These are phyloP conservation scores for Phascolomyces articulosus DNA, from an alignment of 371 early-diverging fungal genomes.

Conservation along the genomic window DNA sequence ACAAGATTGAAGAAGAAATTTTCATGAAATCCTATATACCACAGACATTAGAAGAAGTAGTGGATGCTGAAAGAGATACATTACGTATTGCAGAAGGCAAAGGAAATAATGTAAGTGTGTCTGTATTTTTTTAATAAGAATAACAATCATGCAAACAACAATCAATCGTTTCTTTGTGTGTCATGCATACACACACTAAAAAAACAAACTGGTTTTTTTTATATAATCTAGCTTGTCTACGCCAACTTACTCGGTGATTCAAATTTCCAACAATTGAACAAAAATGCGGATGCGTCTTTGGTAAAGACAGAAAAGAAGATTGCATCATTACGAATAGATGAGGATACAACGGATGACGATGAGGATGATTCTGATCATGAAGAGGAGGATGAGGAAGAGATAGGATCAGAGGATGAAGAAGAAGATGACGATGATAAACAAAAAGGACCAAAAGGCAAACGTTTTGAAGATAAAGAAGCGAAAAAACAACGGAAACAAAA, in stretches of 20 bases:
- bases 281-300: neutral
- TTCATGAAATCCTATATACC: slow-evolving; percentile 94
- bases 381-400: slow-evolving; percentile 35
- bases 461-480: slow-evolving; percentile 85
- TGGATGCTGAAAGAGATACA: slow-evolving; percentile 88
- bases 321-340: slow-evolving; percentile 12
- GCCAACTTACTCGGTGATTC: slow-evolving; percentile 46
- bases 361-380: slow-evolving; percentile 17
- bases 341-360: slow-evolving; percentile 25
- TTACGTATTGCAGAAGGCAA: slow-evolving; percentile 74
- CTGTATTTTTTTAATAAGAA: no score
- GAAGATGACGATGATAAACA: slow-evolving; percentile 28
- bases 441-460: slow-evolving; percentile 59
- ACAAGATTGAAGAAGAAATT: slow-evolving; percentile 84
- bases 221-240: slow-evolving; percentile 34
- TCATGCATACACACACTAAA: no score
- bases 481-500: slow-evolving; percentile 87
- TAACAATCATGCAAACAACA: no score
- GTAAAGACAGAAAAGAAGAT: neutral
- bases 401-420: slow-evolving; percentile 36
- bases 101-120: slow-evolving; percentile 68
- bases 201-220: neutral
- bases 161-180: no score
- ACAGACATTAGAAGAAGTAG: slow-evolving; percentile 88
- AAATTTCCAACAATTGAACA: neutral